Base-by-base conservation (phyloP, 2,329 filamentous ascomycete genomes). In the Arthrinium phaeospermum region DNA sequence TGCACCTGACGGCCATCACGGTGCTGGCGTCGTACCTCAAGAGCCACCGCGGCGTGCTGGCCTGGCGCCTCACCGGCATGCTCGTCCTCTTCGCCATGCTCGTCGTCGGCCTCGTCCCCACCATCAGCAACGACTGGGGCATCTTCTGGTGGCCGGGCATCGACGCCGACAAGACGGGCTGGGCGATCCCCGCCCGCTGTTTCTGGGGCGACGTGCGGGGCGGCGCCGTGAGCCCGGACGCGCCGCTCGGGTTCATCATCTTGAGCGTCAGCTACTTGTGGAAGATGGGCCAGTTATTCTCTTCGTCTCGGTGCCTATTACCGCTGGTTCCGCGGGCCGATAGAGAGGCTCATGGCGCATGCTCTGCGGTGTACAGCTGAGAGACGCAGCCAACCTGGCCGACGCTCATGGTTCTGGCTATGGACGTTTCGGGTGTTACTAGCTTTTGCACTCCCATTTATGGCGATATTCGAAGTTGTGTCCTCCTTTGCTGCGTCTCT, bases 1-100 rank as follows among this genome's bases (percentile, higher is more conserved):
- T 70, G 41, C 71, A 72, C n/a, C 71, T 69, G 16, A 64, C 71
- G n/a, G 71, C 71, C 34, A 45, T 72, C 41, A 72, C 67, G 4
- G 8, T 72, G 24, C 67, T 72, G 2, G 37, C 44, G 30, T 64
- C 49, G 8, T 72, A 61, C 12, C 27, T 72, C 12, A 24, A 46
- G 16, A 24, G 22, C 16, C 71, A 67, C 37, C 47, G 67, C 7
- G 67, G 67, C 16, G 44, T 69, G 3, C 45, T 69, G 10, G 22
- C 46, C 8, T 72, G 71, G 71, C 67, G 71, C 1, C 46, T 72
- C 37, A 24, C 67, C 45, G 67, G 67, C 5, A 72, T 72, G 71
- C 37, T 70, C 12, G 49, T 70, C 6, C 51, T 72, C 12, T 10
- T 72, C 41, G 68, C 67, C 45, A 72, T 72, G 67, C 67, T 72